phyloP scores from a whole-genome alignment of 2,329 filamentous ascomycete genomes.

The Hymenoscyphus scutula region DNA sequence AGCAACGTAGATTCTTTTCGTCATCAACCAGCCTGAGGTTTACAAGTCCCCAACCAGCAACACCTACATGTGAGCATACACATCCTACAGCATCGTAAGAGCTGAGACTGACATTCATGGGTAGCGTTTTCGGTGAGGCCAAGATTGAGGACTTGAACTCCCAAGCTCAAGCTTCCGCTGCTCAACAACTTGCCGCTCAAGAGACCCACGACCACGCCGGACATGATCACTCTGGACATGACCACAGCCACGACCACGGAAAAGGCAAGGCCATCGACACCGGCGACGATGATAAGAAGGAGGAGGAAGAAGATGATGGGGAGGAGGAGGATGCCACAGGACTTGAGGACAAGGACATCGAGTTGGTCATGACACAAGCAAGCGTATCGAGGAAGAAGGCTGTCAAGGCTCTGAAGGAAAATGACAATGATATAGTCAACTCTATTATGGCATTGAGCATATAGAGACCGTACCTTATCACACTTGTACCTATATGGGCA shows the following conservation, averaged over 20 bases:
- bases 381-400: slow-evolving; percentile 97
- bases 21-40: slow-evolving; percentile 99
- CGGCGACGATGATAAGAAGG: slow-evolving; percentile 71
- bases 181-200: slow-evolving; percentile 85
- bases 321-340: slow-evolving; percentile 95
- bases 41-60: slow-evolving; percentile 99
- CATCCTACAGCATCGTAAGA: slow-evolving; percentile 6
- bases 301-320: slow-evolving; percentile 82
- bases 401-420: slow-evolving; percentile 97
- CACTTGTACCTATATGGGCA: slow-evolving; percentile 13
- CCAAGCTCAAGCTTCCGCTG: slow-evolving; percentile 91
- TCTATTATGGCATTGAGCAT: slow-evolving; percentile 98
- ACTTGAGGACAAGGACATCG: slow-evolving; percentile 98
- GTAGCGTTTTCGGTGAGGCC: slow-evolving; percentile 97
- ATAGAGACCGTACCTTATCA: slow-evolving; percentile 43
- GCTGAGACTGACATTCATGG: slow-evolving; percentile 16
- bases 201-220: slow-evolving; percentile 51
- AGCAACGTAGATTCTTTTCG: slow-evolving; percentile 81
- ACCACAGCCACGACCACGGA: slow-evolving; percentile 72
- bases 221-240: slow-evolving; percentile 57
- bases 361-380: slow-evolving; percentile 97
- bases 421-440: slow-evolving; percentile 99
- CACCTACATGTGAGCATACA: slow-evolving; percentile 88
- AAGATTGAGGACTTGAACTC: slow-evolving; percentile 99
- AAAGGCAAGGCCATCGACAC: slow-evolving; percentile 58